A percentile compares a stretch with the other conserved stretches of the same genome.
Evolutionary conservation across 2,329 filamentous ascomycete species (phyloP).

Genomic region (Cytospora leucostoma): DNA sequence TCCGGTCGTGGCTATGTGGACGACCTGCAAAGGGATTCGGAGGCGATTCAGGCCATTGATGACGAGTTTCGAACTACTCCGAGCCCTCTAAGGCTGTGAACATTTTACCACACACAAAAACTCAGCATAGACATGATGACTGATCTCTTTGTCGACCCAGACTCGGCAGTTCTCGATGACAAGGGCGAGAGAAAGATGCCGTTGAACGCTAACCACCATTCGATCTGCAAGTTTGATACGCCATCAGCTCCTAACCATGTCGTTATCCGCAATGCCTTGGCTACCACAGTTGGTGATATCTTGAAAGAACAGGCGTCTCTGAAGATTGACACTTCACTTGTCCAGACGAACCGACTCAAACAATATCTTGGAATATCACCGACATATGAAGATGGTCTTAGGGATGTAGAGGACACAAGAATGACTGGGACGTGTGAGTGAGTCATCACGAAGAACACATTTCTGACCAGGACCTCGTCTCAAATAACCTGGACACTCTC

Average conservation of each 20-base stretch:
- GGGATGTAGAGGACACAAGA: slow-evolving; percentile 24
- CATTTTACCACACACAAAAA: slow-evolving; percentile 35
- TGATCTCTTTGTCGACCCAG: slow-evolving; percentile 31
- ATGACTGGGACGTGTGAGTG: slow-evolving; percentile 32
- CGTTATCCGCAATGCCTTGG: slow-evolving; percentile 32
- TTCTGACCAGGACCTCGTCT: slow-evolving; percentile 28
- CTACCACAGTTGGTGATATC: slow-evolving; percentile 26
- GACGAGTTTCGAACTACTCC: slow-evolving; percentile 33
- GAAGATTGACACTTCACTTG: background rate
- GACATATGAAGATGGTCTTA: slow-evolving; percentile 29
- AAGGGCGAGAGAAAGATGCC: slow-evolving; percentile 31
- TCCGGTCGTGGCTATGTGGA: slow-evolving; percentile 30
- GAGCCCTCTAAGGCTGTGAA: slow-evolving; percentile 31
- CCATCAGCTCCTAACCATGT: slow-evolving; percentile 33
- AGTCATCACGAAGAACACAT: slow-evolving; percentile 27
- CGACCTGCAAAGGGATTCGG: slow-evolving; percentile 31
- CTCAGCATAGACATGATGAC: slow-evolving; percentile 9
- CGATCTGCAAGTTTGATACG: slow-evolving; percentile 36
- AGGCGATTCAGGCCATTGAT: slow-evolving; percentile 32
- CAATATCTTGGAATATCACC: slow-evolving; percentile 26
- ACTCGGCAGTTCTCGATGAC: slow-evolving; percentile 34
- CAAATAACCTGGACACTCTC: slow-evolving; percentile 23
- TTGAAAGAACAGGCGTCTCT: background rate
- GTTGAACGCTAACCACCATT: slow-evolving; percentile 36
- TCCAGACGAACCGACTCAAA: slow-evolving; percentile 25